Evolutionary conservation across 2,329 filamentous ascomycete species (phyloP), one percentile per base, ranked within the genome.

Genomic region (Phyllosticta citribraziliensis): DNA sequence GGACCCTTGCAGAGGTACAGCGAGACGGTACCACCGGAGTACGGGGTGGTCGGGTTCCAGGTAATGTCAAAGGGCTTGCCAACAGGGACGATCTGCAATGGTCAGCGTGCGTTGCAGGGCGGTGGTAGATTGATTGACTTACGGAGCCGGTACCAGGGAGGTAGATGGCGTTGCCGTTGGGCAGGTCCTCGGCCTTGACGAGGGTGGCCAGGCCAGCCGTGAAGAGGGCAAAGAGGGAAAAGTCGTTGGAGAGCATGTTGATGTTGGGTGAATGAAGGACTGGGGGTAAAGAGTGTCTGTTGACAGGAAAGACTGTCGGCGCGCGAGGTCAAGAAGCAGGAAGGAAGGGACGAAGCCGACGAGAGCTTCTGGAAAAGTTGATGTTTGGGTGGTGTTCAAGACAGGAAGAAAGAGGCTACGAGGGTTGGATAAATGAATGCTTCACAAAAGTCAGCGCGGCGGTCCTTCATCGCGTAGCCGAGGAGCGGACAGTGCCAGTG

Each of bases 1-100:
- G 83, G 83, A 33, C 84, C 84, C 69, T 80, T 80, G 66, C 85
- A 80, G 65, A 87, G 81, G 63, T 83, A 70, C 62, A 87, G 74
- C n/a, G 82, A 81, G 68, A 86, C 75, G 51, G 74, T 77, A 68
- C 76, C 78, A 20, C 56, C 57, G 2, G 61, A 25, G 60, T 62
- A 62, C 60, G 70, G 61, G 60, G 77, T 77, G 65, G 74, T 78
- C 56, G 78, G 74, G 63, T 76, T 64, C 84, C 84, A 87, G 65
- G 76, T 82, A 77, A 86, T 83, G 68, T 74, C 77, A 78, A 77
- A 86, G 61, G 76, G 67, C 70, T 78, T 69, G 71, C 82, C 82
- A 63, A 73, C 82, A n/a, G 80, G 78, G 60, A 86, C 82, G 59
- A 79, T 70, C 70, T 74, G 64, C 22, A 22, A 22, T 22, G 22